These are phyloP conservation scores for Ustilago hordei DNA, from an alignment of 1,284 basidiomycete species.

Conservation along the genomic window DNA sequence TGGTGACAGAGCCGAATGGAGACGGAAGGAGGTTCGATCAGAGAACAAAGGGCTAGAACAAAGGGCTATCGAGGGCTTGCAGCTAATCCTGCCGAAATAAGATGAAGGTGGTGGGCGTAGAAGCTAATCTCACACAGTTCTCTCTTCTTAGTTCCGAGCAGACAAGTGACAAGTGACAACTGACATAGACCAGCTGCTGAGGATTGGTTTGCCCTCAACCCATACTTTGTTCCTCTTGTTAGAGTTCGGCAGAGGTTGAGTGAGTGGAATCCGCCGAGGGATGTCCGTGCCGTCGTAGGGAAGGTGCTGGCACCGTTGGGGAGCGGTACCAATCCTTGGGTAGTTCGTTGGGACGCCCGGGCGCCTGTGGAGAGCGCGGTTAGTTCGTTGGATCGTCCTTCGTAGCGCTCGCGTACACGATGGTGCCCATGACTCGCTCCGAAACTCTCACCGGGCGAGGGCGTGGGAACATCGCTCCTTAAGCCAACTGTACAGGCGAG, in stretches of 20 bases:
- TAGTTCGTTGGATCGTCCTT: background rate
- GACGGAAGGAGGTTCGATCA: conserved; percentile 5
- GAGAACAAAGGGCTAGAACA: background rate
- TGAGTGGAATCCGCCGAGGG: background rate
- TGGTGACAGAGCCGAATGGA: background rate
- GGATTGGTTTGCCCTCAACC: conserved; percentile 1
- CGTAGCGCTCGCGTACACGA: background rate
- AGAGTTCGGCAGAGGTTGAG: background rate
- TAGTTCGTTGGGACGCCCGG: background rate
- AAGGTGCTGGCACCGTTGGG: background rate
- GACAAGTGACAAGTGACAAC: too few species aligned
- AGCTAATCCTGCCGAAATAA: background rate
- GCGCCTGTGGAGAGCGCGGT: background rate
- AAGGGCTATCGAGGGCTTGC: background rate
- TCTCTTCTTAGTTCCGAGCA: too few species aligned
- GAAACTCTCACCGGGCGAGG: background rate
- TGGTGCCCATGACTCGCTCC: background rate
- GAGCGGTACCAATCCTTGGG: background rate
- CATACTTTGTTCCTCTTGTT: background rate
- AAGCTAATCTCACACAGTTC: background rate
- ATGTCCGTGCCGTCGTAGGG: background rate
- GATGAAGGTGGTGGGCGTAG: background rate
- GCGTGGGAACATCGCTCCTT: background rate
- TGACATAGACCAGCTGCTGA: too few species aligned
- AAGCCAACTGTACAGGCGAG: background rate